A percentile compares a stretch with the other conserved stretches of the same genome.
Evolutionary conservation across 352 stramenopile genomes (phyloP).

Genomic region (Pythium insidiosum): DNA sequence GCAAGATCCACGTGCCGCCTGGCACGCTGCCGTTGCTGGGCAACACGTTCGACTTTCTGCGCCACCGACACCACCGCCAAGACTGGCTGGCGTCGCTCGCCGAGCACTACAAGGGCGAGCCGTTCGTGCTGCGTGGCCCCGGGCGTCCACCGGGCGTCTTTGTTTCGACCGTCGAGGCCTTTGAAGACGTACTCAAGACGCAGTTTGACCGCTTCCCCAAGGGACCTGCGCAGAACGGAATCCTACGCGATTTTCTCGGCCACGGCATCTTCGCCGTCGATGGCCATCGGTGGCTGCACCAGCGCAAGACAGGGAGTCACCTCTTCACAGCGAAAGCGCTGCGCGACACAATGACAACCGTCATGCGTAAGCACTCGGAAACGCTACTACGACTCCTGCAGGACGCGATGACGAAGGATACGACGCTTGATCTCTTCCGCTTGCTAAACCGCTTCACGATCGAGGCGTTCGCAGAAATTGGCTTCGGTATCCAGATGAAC

Average conservation of each 20-base stretch:
- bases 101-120: constrained; percentile 15
- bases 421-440: constrained; percentile 25
- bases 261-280: constrained; percentile 54
- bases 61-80: constrained; percentile 9
- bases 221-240: constrained; percentile 1
- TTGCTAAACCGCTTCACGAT: constrained; percentile 41
- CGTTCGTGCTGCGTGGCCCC: constrained; percentile 18
- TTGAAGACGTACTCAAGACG: constrained; percentile 26
- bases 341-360: constrained; percentile 32
- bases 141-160: constrained; percentile 16
- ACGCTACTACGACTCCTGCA: constrained; percentile 20
- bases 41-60: constrained; percentile 16
- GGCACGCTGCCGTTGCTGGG: constrained; percentile 4
- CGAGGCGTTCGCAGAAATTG: constrained; percentile 44
- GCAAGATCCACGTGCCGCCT: too few species aligned
- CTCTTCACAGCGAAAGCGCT: constrained; percentile 34
- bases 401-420: constrained; percentile 5
- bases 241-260: constrained; percentile 29
- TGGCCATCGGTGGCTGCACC: constrained; percentile 29
- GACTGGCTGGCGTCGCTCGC: constrained; percentile 19
- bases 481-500: constrained; percentile 40
- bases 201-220: constrained; percentile 11
- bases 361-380: constrained; percentile 23
- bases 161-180: constrained; percentile 14
- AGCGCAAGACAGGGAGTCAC: constrained; percentile 40